Conservation (phyloP, 257 asterid genomes). For the Solanum bulbocastanum region DNA sequence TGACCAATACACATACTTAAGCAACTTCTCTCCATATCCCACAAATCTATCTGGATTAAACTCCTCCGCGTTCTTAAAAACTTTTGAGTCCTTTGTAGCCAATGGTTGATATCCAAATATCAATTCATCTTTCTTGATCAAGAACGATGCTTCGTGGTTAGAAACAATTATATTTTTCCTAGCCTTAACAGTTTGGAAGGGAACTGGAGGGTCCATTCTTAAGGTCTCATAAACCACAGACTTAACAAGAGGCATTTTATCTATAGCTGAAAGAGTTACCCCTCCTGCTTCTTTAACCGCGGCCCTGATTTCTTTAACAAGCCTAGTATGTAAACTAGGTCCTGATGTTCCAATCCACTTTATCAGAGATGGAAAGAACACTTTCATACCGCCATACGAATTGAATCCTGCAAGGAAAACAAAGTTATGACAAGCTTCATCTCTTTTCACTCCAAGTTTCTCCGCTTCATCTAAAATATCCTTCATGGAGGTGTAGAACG, state of each 20-base stretch:
- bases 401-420: constrained; percentile 23
- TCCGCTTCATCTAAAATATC: constrained; percentile 26
- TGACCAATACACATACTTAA: constrained; percentile 21
- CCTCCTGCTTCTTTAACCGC: constrained; percentile 13
- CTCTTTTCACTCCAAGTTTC: constrained; percentile 10
- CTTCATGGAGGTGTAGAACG: background rate
- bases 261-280: background rate
- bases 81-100: constrained; percentile 9
- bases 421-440: constrained; percentile 27
- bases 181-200: constrained; percentile 13
- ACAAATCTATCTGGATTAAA: constrained; percentile 13
- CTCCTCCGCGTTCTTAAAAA: constrained; percentile 1
- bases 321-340: constrained; percentile 10
- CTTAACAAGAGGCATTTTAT: constrained; percentile 12
- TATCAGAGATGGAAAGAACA: constrained; percentile 14
- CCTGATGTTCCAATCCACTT: constrained; percentile 23
- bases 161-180: constrained; percentile 3
- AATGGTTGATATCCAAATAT: constrained; percentile 19
- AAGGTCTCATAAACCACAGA: constrained; percentile 19
- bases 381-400: constrained; percentile 25
- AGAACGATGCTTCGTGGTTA: constrained; percentile 2
- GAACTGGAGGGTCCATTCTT: constrained; percentile 21
- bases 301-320: constrained; percentile 3
- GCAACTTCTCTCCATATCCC: constrained; percentile 12
- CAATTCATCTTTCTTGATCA: constrained; percentile 15